Percentiles rank a stretch among this genome's conserved stretches.
Evolutionary conservation across 164 flowering plant species (phyloP).

Genomic region (Amborella trichopoda): DNA sequence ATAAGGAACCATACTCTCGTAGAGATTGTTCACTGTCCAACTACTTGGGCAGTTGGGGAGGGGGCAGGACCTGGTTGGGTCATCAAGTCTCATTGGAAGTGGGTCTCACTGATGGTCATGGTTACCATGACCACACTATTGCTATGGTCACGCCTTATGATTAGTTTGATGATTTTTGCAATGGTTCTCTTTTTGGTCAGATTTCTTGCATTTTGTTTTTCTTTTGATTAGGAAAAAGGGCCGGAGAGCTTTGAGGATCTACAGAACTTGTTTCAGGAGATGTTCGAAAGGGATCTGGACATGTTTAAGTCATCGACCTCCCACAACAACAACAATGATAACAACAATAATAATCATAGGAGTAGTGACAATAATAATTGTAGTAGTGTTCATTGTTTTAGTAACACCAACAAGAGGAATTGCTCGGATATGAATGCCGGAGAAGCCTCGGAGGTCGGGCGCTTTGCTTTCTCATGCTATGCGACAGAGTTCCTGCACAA

Average conservation of each 20-base stretch:
- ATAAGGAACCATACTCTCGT: too few relatives aligned
- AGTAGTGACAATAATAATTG: constrained; percentile 10
- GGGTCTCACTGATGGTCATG: too few relatives aligned
- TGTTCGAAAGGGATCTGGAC: constrained; percentile 41
- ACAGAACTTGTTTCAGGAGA: constrained; percentile 56
- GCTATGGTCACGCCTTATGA: not conserved
- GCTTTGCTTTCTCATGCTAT: not conserved
- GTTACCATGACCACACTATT: not conserved
- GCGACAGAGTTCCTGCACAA: too few relatives aligned
- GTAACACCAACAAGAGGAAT: constrained; percentile 25
- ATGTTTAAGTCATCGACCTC: constrained; percentile 10
- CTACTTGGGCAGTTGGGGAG: too few relatives aligned
- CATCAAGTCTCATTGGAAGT: too few relatives aligned
- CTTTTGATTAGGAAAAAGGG: constrained; percentile 37
- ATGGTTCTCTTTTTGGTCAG: not conserved
- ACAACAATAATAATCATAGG: not conserved
- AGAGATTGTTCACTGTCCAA: too few relatives aligned
- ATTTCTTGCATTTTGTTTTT: not conserved
- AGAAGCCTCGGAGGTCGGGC: not conserved
- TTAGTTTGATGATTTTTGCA: not conserved
- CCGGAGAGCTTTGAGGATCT: constrained; percentile 63
- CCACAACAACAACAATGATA: not conserved
- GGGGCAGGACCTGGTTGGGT: too few relatives aligned
- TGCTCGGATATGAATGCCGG: constrained; percentile 27
- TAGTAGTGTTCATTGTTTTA: constrained; percentile 12